A percentile compares a stretch with the other conserved stretches of the same genome.
Conservation (phyloP, 768 basidiomycete species). For the Nidula microcarpa region DNA sequence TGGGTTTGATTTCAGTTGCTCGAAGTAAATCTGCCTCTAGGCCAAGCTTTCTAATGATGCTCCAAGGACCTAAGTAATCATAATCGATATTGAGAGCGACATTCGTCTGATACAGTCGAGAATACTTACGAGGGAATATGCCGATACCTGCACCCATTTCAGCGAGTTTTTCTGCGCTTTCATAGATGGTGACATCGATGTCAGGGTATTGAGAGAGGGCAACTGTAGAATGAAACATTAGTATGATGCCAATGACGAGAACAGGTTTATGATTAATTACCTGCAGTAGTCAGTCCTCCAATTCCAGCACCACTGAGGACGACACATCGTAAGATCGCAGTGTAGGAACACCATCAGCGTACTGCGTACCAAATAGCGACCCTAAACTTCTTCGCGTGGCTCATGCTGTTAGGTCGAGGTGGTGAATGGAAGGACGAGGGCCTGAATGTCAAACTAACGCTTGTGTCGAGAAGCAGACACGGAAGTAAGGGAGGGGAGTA, state of each 20-base stretch:
- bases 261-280: constrained; percentile 13
- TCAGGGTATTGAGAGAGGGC: constrained; percentile 47
- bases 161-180: constrained; percentile 43
- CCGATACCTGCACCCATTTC: constrained; percentile 66
- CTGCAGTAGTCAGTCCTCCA: constrained; percentile 43
- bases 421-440: neutral
- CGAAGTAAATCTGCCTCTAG: constrained; percentile 43
- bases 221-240: constrained; percentile 18
- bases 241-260: constrained; percentile 2
- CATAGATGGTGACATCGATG: constrained; percentile 55
- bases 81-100: neutral
- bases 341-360: constrained; percentile 5
- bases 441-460: neutral
- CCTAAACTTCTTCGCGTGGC: constrained; percentile 32
- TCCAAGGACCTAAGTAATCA: constrained; percentile 39
- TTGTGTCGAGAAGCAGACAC: neutral
- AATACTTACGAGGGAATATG: constrained; percentile 40
- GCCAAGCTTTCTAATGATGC: constrained; percentile 39
- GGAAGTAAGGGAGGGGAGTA: neutral
- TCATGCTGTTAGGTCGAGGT: constrained; percentile 12
- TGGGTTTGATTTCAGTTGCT: constrained; percentile 29
- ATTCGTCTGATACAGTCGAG: neutral
- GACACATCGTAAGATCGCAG: constrained; percentile 10
- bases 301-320: constrained; percentile 47
- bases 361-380: constrained; percentile 52